These are phyloP conservation scores for Lyophyllum atratum DNA, from an alignment of 768 basidiomycete species.

Conservation along the genomic window DNA sequence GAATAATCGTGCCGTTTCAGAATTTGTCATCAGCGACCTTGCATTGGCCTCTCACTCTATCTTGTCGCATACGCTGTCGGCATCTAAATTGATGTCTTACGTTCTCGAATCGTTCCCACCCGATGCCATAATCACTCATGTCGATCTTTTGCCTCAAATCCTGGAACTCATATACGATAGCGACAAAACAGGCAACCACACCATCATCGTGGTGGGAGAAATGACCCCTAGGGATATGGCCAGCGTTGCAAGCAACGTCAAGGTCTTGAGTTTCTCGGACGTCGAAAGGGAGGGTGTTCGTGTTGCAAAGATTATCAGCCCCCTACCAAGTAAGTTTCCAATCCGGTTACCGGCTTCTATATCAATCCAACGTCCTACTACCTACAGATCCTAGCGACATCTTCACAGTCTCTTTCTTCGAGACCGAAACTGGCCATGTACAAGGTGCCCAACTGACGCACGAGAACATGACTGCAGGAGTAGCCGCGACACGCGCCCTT, in stretches of 20 bases:
- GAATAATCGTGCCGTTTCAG: constrained; percentile 33
- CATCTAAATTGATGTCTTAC: constrained; percentile 59
- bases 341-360: neutral
- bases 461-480: constrained; percentile 85
- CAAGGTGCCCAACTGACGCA: constrained; percentile 74
- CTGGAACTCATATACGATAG: constrained; percentile 73
- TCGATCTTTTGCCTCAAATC: constrained; percentile 64
- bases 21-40: constrained; percentile 79
- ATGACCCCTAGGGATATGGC: constrained; percentile 45
- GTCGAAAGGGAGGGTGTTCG: constrained; percentile 68
- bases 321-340: constrained; percentile 51
- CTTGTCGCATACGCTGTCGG: constrained; percentile 64
- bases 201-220: constrained; percentile 75
- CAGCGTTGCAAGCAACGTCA: constrained; percentile 51
- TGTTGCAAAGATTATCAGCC: constrained; percentile 44
- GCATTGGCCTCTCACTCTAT: constrained; percentile 74
- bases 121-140: constrained; percentile 73
- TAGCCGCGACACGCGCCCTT: constrained; percentile 75
- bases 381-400: constrained; percentile 58
- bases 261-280: constrained; percentile 67
- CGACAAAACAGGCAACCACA: constrained; percentile 47
- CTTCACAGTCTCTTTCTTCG: constrained; percentile 69
- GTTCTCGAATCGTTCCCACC: constrained; percentile 68
- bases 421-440: constrained; percentile 50
- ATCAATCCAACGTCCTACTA: constrained; percentile 7